Evolutionary conservation across 2,329 filamentous ascomycete genomes (phyloP).

Genomic region (Alternaria incomplexa): DNA sequence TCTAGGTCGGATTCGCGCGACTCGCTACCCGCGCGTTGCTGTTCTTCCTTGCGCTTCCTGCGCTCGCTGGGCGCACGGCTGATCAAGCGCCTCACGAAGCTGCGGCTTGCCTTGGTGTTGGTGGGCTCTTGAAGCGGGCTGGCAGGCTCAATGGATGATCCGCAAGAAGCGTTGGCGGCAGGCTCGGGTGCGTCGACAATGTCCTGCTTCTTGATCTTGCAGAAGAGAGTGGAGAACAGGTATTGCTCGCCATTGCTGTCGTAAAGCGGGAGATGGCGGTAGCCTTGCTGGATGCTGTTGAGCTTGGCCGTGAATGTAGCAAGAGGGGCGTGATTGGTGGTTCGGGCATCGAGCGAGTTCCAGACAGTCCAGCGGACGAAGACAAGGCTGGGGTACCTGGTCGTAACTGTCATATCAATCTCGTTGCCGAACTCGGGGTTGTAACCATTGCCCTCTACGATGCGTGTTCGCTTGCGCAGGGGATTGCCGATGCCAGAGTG

Average conservation of each 20-base stretch:
- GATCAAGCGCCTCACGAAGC: constrained; percentile 52
- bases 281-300: constrained; percentile 85
- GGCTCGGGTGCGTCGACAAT: constrained; percentile 50
- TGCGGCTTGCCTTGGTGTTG: constrained; percentile 39
- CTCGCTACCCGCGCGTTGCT: constrained; percentile 33
- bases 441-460: constrained; percentile 88
- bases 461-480: constrained; percentile 77
- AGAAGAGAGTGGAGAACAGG: constrained; percentile 93
- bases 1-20: constrained; percentile 42
- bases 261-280: constrained; percentile 87
- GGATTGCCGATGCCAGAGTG: constrained; percentile 73
- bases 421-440: constrained; percentile 85
- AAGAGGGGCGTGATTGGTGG: constrained; percentile 69
- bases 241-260: constrained; percentile 91
- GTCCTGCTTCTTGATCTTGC: constrained; percentile 74
- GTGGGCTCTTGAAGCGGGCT: constrained; percentile 41
- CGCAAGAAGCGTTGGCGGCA: constrained; percentile 26
- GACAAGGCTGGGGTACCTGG: constrained; percentile 91
- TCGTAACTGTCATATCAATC: constrained; percentile 82
- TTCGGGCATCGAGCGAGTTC: constrained; percentile 79
- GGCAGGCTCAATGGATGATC: constrained; percentile 34
- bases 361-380: constrained; percentile 94
- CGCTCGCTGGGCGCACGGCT: constrained; percentile 52
- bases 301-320: constrained; percentile 95
- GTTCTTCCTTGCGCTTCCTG: constrained; percentile 45